Evolutionary conservation across 2,329 filamentous ascomycete genomes (phyloP), one percentile per base, ranked within the genome.

Genomic region (Ilyonectria robusta): DNA sequence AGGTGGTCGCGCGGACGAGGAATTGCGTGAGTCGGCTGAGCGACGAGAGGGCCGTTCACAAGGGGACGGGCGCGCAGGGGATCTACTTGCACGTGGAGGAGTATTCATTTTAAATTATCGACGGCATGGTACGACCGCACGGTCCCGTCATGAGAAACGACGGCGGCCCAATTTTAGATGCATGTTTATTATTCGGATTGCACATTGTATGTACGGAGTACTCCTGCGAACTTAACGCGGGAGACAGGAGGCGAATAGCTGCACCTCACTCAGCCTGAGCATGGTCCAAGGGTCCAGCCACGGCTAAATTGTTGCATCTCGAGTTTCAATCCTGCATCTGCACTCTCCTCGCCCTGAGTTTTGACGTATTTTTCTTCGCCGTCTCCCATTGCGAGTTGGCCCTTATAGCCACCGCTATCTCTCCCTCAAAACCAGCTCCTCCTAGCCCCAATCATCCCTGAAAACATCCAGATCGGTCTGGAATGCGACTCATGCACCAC

Each of bases 31-130:
- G 86, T 2, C 79, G 78, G 33, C 68, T 91, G 67, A 89, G 87
- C 59, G 88, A 91, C 71, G 88, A 91, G 78, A 80, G 89, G 46
- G 89, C 86, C 1, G 88, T 91, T 23, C 89, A 91, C 74, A 91
- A 91, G 76, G 89, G 89, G 6, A 90, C 88, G 0, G 88, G 87
- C 1, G 88, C 89, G 0, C 89, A 91, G 74, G 89, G 89, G 0
- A 90, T 91, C 46, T 84, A 86, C 74, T 73, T 91, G 62, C 85
- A 89, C 75, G 87, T 87, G 1, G 89, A 91, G 69, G 88, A 91
- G 75, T 91, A 90, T 76, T 83, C 83, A 26, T 88, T 87, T 69
- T 88, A 73, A 73, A 73, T 57, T 40, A 17, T n/a, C 40, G 5
- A 23, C 23, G 31, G 47, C 13, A 48, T 59, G 40, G 9, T 40